Conservation (phyloP, 495 filamentous ascomycete species). For the Barbatosphaeria neglecta region DNA sequence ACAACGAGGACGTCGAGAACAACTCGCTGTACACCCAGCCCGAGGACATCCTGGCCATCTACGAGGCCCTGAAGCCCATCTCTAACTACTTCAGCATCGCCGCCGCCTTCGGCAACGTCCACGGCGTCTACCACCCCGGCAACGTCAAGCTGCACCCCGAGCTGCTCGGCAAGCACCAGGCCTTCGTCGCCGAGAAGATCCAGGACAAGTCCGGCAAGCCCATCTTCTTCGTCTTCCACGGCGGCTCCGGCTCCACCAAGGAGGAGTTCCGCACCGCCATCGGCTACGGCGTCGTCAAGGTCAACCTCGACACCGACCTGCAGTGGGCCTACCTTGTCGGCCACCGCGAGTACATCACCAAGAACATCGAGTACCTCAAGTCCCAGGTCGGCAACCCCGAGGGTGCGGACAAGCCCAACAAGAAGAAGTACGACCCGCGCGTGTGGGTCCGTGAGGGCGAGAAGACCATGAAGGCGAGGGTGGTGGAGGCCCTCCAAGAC, state of each 20-base stretch:
- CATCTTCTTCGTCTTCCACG: slow-evolving; percentile 98
- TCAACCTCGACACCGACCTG: slow-evolving; percentile 81
- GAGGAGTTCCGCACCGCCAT: slow-evolving; percentile 82
- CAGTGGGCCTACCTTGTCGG: slow-evolving; percentile 81
- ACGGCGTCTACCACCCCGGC: slow-evolving; percentile 98
- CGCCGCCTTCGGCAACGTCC: slow-evolving; percentile 74
- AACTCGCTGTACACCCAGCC: slow-evolving; percentile 94
- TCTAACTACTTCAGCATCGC: slow-evolving; percentile 95
- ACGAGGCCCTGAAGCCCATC: slow-evolving; percentile 67
- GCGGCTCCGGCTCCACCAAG: slow-evolving; percentile 83
- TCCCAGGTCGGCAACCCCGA: slow-evolving; percentile 88
- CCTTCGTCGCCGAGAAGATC: slow-evolving; percentile 67
- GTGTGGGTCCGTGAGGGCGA: slow-evolving; percentile 91
- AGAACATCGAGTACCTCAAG: slow-evolving; percentile 89
- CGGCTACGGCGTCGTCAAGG: slow-evolving; percentile 91
- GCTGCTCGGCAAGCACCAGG: slow-evolving; percentile 89
- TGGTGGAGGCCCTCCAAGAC: slow-evolving; percentile 70
- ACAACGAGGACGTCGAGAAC: slow-evolving; percentile 87
- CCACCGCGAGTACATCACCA: slow-evolving; percentile 59
- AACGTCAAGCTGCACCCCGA: slow-evolving; percentile 94
- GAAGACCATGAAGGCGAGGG: slow-evolving; percentile 84
- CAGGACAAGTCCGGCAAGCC: slow-evolving; percentile 63
- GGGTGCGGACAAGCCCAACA: slow-evolving; percentile 93
- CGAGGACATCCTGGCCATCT: slow-evolving; percentile 84
- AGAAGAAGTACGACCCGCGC: slow-evolving; percentile 84